These are phyloP conservation scores for Ricinus communis DNA, from an alignment of 345 rosid species.

Conservation along the genomic window DNA sequence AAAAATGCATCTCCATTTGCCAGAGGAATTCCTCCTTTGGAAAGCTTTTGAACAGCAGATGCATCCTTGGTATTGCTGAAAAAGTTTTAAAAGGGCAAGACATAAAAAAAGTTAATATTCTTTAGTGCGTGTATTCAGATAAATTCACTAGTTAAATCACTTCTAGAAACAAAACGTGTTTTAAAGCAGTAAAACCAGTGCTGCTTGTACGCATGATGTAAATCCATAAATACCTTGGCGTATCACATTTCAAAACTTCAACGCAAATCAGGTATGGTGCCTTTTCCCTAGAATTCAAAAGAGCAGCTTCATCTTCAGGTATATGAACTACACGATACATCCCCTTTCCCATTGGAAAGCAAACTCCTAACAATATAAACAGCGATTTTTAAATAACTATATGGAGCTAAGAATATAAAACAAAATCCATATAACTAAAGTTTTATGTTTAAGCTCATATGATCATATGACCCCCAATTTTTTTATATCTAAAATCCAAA, in stretches of 20 bases:
- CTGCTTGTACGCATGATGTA: background rate
- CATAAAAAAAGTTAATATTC: background rate
- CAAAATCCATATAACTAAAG: background rate
- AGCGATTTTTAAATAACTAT: slow-evolving; percentile 11
- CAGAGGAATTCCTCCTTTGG: slow-evolving; percentile 94
- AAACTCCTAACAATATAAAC: slow-evolving; percentile 62
- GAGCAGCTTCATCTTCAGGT: slow-evolving; percentile 97
- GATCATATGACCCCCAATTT: background rate
- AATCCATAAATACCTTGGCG: slow-evolving; percentile 53
- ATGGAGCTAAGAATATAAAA: background rate
- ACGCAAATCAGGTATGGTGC: slow-evolving; percentile 92
- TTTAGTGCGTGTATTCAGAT: background rate
- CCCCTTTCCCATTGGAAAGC: slow-evolving; percentile 99
- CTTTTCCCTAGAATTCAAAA: slow-evolving; percentile 98
- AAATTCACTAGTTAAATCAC: slow-evolving; percentile 10
- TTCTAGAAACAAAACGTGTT: background rate
- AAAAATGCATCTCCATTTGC: slow-evolving; percentile 96
- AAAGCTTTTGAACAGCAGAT: slow-evolving; percentile 77
- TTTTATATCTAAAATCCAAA: background rate
- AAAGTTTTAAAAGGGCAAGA: slow-evolving; percentile 14
- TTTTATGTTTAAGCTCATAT: background rate
- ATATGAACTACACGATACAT: slow-evolving; percentile 91
- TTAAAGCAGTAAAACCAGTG: background rate
- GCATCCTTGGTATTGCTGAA: slow-evolving; percentile 69
- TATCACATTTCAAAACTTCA: slow-evolving; percentile 88